Evolutionary conservation across 768 basidiomycete species (phyloP), one percentile per base, ranked within the genome.

Genomic region (Mycena capillaripes): DNA sequence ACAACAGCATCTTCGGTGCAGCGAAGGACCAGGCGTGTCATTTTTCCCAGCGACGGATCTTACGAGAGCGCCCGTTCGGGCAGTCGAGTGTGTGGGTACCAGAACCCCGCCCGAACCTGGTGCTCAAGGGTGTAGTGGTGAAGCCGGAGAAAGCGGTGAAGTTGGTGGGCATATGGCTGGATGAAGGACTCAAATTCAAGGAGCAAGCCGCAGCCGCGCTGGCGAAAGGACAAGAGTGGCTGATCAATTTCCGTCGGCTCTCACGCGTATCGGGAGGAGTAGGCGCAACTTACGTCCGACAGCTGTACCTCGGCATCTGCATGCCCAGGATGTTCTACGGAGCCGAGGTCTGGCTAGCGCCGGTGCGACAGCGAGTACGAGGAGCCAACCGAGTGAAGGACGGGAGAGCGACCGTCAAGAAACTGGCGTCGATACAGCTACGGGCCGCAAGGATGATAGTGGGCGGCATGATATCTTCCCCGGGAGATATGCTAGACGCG

Each of bases 151-250:
- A 40, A 8, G 57, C 57, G 1, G 57, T 58, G 36, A 58, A 60
- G 58, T 23, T 60, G 23, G 58, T 60, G 14, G 58, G 58, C 25
- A 44, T 60, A 14, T 60, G 58, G 58, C 23, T 60, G 1, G 58
- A 60, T 23, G 58, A 60, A 32, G 17, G 8, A 7, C 58, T 60
- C 3, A 42, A 38, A 2, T 60, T 42, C 40, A 60, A 60, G 27
- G 58, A 40, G 16, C 58, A 60, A 23, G 58, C 36, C 5, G 58
- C 59, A 10, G 59, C 59, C 8, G 30, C 21, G 29, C 2, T 61
- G 19, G 59, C 42, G 1, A 61, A 46, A 14, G 59, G 59, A 23
- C 32, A 58, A 21, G 56, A 36, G 36, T 58, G 56, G 56, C 3
- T 58, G 2, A n/a, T 25, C 4, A 14, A n/a, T 10, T 58, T 58